Evolutionary conservation across 2,329 filamentous ascomycete genomes (phyloP), one percentile per base, ranked within the genome.

Genomic region (Calonectria pseudoreteaudii): DNA sequence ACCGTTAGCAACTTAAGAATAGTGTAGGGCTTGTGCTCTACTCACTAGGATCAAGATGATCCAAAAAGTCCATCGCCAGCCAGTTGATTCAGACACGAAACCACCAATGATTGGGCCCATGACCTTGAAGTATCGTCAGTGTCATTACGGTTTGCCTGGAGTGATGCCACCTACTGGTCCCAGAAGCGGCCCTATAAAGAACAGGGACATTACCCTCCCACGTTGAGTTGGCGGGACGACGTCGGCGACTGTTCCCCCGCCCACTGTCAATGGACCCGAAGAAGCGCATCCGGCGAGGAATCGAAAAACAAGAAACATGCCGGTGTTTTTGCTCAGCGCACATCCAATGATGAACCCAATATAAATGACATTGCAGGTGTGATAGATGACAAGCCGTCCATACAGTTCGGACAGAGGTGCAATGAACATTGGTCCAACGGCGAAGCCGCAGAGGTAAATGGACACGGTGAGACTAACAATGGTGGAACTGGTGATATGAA

Each of bases 191-290:
- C 91, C 89, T 82, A 92, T 86, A 4, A 89, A 89, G 79, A 93
- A 93, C 0, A 89, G 87, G 0, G 91, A 90, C 82, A 93, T 91
- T 3, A 91, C 92, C 6, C 88, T 88, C 14, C 91, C 92, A 56
- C 92, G 87, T 74, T 91, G 81, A 26, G 88, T 87, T 0, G 91
- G 86, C 0, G 87, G 84, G 83, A 87, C 92, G 23, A 94, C 86
- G 82, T 94, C 92, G 34, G 89, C 89, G 11, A 94, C 80, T 0
- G 93, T 92, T 31, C 91, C 92, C 13, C 91, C 91, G 0, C 91
- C 92, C 78, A 92, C 92, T 11, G 90, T 93, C 16, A 94, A 86
- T 0, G 92, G 91, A 0, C 91, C 90, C 0, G 88, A 88, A 16
- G 88, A 90, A 77, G 92, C 91, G 71, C 91, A 87, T 0, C 89